Conservation (phyloP, 1,139 yeast species). For the Diutina ranongensis region DNA sequence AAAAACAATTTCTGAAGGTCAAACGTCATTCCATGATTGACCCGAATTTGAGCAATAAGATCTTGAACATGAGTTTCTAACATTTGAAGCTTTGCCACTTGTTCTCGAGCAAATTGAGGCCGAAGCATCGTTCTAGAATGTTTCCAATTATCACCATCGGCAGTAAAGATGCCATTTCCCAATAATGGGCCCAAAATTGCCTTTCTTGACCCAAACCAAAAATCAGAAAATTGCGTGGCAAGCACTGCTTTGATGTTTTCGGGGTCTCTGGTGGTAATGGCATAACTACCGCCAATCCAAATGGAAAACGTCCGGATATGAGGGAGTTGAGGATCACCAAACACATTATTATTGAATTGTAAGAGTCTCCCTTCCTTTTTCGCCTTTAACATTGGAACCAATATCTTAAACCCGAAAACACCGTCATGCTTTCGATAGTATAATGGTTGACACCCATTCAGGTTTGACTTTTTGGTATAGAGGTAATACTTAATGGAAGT, state of each 20-base stretch:
- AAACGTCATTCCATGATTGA: not conserved
- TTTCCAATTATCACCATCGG: conserved; percentile 4
- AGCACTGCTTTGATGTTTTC: conserved; percentile 21
- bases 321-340: not conserved
- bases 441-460: not conserved
- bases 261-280: conserved; percentile 16
- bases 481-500: no score
- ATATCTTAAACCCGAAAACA: not conserved
- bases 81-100: not conserved
- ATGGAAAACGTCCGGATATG: not conserved
- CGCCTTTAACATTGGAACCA: not conserved
- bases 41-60: not conserved
- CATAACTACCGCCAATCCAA: not conserved
- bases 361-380: not conserved
- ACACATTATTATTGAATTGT: not conserved
- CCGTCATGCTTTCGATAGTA: not conserved
- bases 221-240: conserved; percentile 18
- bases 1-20: conserved; percentile 6
- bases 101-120: conserved; percentile 6
- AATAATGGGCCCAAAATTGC: conserved; percentile 29
- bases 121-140: conserved; percentile 4
- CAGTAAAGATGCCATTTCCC: conserved; percentile 48
- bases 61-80: conserved; percentile 5
- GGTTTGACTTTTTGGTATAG: not conserved
- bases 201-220: conserved; percentile 40